A percentile compares a stretch with the other conserved stretches of the same genome.
These are phyloP conservation scores for Fusarium acutatum DNA, from an alignment of 2,329 filamentous ascomycete species.

Conservation along the genomic window DNA sequence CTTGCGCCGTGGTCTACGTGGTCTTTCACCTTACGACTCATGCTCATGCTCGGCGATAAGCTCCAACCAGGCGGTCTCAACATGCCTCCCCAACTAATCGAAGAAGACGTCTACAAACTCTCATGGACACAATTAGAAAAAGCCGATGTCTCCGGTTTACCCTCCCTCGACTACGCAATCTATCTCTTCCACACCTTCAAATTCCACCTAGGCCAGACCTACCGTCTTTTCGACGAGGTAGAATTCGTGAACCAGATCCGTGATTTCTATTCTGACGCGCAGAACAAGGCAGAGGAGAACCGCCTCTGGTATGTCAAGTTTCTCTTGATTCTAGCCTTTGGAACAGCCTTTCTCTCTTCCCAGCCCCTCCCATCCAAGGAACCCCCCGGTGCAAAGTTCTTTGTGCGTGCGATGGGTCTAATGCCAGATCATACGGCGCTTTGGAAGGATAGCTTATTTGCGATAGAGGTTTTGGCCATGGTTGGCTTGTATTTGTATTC, in stretches of 20 bases:
- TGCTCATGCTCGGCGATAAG: slow-evolving; percentile 44
- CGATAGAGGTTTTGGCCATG: slow-evolving; percentile 49
- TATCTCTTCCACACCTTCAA: slow-evolving; percentile 49
- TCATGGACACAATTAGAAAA: slow-evolving; percentile 28
- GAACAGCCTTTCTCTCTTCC: slow-evolving; percentile 38
- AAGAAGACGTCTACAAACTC: slow-evolving; percentile 43
- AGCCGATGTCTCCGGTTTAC: slow-evolving; percentile 46
- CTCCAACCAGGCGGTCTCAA: slow-evolving; percentile 35
- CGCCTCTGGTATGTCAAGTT: slow-evolving; percentile 61
- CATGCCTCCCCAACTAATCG: slow-evolving; percentile 35
- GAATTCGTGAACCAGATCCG: slow-evolving; percentile 42
- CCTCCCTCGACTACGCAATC: slow-evolving; percentile 46
- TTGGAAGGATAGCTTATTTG: slow-evolving; percentile 50
- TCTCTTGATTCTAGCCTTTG: slow-evolving; percentile 56
- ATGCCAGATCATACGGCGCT: slow-evolving; percentile 47
- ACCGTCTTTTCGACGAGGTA: slow-evolving; percentile 47
- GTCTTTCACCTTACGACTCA: slow-evolving; percentile 47
- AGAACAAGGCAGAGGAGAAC: slow-evolving; percentile 27
- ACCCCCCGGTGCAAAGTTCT: slow-evolving; percentile 45
- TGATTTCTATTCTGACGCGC: slow-evolving; percentile 35
- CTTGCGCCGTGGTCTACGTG: slow-evolving; percentile 47
- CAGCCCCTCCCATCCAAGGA: slow-evolving; percentile 41
- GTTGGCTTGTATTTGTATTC: slow-evolving; percentile 50
- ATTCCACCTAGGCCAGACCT: slow-evolving; percentile 50
- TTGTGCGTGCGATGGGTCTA: slow-evolving; percentile 47